Evolutionary conservation across 805 yeast species (phyloP).

Genomic region (Candida loeiensis): DNA sequence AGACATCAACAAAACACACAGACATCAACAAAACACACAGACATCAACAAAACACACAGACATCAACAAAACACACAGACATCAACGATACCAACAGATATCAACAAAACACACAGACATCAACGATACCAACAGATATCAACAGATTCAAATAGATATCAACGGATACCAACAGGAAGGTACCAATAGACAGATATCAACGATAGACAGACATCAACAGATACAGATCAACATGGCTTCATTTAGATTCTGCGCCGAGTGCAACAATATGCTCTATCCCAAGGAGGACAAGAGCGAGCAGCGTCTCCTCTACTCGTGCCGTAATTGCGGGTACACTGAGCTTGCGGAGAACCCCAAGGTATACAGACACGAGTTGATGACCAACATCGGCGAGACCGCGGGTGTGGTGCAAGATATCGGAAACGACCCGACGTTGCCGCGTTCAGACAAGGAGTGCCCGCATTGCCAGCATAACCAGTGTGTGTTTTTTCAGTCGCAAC

Average conservation of each 20-base stretch:
- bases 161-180: too few species aligned
- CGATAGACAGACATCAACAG: too few species aligned
- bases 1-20: too few species aligned
- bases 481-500: constrained; percentile 96
- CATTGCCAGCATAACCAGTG: constrained; percentile 82
- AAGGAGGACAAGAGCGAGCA: constrained; percentile 83
- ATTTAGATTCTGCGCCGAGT: constrained; percentile 92
- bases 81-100: too few species aligned
- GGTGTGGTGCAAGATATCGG: constrained; percentile 97
- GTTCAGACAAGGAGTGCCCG: constrained; percentile 93
- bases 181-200: too few species aligned
- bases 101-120: too few species aligned
- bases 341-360: constrained; percentile 84
- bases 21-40: too few species aligned
- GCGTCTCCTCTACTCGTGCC: constrained; percentile 81
- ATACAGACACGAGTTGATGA: constrained; percentile 86
- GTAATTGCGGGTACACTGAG: constrained; percentile 93
- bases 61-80: too few species aligned
- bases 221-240: constrained; percentile 64
- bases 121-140: too few species aligned
- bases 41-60: too few species aligned
- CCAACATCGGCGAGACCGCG: constrained; percentile 92
- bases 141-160: too few species aligned
- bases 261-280: constrained; percentile 98
- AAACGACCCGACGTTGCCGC: constrained; percentile 94